These are phyloP conservation scores for Ceratocystis cubensis DNA, from an alignment of 2,329 filamentous ascomycete genomes.

Conservation along the genomic window DNA sequence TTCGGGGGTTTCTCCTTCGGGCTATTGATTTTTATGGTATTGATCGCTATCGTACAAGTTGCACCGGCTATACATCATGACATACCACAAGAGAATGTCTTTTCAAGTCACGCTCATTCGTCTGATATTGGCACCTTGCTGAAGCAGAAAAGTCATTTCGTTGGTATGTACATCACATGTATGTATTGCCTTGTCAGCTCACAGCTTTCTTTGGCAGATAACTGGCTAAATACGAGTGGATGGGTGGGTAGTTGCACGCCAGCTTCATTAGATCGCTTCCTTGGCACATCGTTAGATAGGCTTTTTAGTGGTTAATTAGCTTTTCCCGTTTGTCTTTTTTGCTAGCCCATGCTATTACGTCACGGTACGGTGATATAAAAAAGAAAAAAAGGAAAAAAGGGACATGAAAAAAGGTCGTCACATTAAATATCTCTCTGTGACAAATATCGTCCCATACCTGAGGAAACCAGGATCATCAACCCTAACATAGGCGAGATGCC, in stretches of 20 bases:
- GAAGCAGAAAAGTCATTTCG: background rate
- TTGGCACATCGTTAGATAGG: background rate
- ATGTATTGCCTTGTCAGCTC: too few relatives aligned
- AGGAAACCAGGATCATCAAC: too few relatives aligned
- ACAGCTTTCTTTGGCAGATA: background rate
- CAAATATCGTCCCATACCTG: too few relatives aligned
- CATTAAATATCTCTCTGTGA: too few relatives aligned
- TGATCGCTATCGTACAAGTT: background rate
- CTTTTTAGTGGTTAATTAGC: too few relatives aligned
- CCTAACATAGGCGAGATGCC: background rate
- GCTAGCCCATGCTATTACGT: too few relatives aligned
- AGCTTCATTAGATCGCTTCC: background rate
- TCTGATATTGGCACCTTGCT: background rate
- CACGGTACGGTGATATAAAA: too few relatives aligned
- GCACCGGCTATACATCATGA: background rate
- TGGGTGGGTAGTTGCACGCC: background rate
- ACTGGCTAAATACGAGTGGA: background rate
- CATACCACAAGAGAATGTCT: background rate
- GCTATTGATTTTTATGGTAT: background rate
- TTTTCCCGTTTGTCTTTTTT: too few relatives aligned
- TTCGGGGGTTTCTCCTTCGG: background rate
- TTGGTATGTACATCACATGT: background rate
- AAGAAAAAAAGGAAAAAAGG: too few relatives aligned
- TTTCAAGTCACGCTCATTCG: background rate
- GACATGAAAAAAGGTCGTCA: too few relatives aligned